Conservation (phyloP, 2,329 filamentous ascomycete genomes). For the Paradendryphiella salina region DNA sequence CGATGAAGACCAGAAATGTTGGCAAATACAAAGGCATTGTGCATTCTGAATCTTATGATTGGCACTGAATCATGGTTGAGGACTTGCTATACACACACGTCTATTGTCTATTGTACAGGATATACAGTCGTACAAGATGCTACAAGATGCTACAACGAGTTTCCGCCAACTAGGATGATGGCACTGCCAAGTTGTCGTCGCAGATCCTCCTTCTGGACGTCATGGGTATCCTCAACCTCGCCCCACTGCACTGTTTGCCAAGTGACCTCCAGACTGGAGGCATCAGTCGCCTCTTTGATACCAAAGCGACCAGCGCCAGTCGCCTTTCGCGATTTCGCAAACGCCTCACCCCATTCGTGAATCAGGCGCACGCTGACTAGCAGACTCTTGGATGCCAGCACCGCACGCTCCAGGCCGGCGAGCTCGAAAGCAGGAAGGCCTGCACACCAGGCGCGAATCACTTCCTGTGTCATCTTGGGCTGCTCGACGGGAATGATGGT, state of each 20-base stretch:
- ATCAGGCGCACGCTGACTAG: constrained; percentile 75
- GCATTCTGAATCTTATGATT: too few relatives aligned
- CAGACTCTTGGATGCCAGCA: constrained; percentile 84
- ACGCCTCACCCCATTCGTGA: constrained; percentile 83
- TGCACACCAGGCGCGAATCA: constrained; percentile 76
- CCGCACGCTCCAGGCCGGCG: constrained; percentile 80
- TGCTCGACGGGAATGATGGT: constrained; percentile 78
- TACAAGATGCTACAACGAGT: constrained; percentile 18
- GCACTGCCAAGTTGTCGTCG: constrained; percentile 86
- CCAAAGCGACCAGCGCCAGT: constrained; percentile 61
- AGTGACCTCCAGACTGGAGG: constrained; percentile 79
- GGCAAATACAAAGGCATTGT: too few relatives aligned
- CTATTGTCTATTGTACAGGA: not conserved
- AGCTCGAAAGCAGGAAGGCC: constrained; percentile 77
- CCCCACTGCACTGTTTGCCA: constrained; percentile 94
- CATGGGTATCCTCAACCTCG: constrained; percentile 96
- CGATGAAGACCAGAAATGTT: too few relatives aligned
- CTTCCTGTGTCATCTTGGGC: constrained; percentile 70
- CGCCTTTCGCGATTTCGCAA: constrained; percentile 56
- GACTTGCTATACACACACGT: too few relatives aligned
- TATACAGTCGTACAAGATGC: not conserved
- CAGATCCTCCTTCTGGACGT: constrained; percentile 91
- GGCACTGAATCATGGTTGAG: too few relatives aligned
- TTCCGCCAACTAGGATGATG: constrained; percentile 69
- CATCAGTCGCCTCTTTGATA: constrained; percentile 77